A percentile compares a stretch with the other conserved stretches of the same genome.
Conservation (phyloP, 2,329 filamentous ascomycete genomes). For the Cercospora beticola region DNA sequence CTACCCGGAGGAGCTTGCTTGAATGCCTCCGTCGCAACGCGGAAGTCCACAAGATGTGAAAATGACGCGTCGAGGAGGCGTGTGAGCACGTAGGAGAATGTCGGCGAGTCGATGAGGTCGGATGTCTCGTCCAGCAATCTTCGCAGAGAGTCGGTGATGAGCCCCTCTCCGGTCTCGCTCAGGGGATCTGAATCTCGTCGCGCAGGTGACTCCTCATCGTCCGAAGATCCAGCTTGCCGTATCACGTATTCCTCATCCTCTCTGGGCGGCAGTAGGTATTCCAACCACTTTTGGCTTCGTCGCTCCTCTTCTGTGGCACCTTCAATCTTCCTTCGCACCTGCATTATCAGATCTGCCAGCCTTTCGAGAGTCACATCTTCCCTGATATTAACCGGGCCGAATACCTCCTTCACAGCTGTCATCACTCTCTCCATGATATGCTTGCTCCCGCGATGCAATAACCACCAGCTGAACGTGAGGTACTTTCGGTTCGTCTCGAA, state of each 20-base stretch:
- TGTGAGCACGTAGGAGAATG: slow-evolving; percentile 82
- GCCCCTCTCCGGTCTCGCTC: slow-evolving; percentile 30
- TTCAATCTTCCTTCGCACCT: slow-evolving; percentile 83
- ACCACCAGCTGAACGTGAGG: slow-evolving; percentile 96
- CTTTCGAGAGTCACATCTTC: slow-evolving; percentile 81
- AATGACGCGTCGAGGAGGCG: slow-evolving; percentile 86
- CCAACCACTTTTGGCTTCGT: slow-evolving; percentile 70
- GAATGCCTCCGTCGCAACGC: slow-evolving; percentile 76
- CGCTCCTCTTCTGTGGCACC: slow-evolving; percentile 66
- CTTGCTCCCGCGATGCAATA: slow-evolving; percentile 86
- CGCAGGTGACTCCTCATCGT: slow-evolving; percentile 36
- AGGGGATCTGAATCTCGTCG: slow-evolving; percentile 23
- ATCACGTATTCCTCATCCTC: slow-evolving; percentile 82
- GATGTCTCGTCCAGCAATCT: slow-evolving; percentile 92
- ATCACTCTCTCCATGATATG: slow-evolving; percentile 79
- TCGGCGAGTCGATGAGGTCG: slow-evolving; percentile 90
- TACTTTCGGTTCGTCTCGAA: slow-evolving; percentile 96
- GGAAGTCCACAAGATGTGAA: slow-evolving; percentile 76
- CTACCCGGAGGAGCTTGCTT: slow-evolving; percentile 53
- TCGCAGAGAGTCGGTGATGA: slow-evolving; percentile 63
- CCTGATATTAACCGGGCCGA: slow-evolving; percentile 82
- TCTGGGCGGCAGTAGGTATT: slow-evolving; percentile 75
- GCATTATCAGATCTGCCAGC: slow-evolving; percentile 75
- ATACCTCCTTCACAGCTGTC: slow-evolving; percentile 82
- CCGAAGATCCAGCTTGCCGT: slow-evolving; percentile 74